These are phyloP conservation scores for Primulina huaijiensis DNA, from an alignment of 257 asterid genomes.

Conservation along the genomic window DNA sequence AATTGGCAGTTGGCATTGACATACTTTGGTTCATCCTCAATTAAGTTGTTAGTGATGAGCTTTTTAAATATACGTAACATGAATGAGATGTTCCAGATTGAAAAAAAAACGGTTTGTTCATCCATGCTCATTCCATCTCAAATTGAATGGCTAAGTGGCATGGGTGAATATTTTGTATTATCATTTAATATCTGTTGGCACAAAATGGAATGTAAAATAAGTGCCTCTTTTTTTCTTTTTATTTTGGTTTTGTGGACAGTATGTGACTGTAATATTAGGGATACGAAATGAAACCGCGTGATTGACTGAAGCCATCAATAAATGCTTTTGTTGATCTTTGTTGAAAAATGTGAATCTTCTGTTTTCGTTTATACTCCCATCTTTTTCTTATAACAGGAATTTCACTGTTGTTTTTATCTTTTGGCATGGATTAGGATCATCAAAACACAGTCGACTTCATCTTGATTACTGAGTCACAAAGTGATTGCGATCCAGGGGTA, in stretches of 20 bases:
- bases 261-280: background rate
- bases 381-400: background rate
- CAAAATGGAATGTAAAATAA: slow-evolving; percentile 12
- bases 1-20: slow-evolving; percentile 5
- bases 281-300: background rate
- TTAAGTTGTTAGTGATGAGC: background rate
- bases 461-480: slow-evolving; percentile 50
- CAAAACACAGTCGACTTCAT: slow-evolving; percentile 65
- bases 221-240: slow-evolving; percentile 7
- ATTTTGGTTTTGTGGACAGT: background rate
- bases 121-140: background rate
- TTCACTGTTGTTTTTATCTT: slow-evolving; percentile 7
- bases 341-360: background rate
- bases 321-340: slow-evolving; percentile 6
- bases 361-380: background rate
- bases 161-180: background rate
- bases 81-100: background rate
- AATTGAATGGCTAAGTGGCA: slow-evolving; percentile 15
- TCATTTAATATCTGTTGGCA: slow-evolving; percentile 7
- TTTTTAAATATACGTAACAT: background rate
- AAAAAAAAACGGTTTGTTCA: background rate
- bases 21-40: background rate
- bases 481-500: slow-evolving; percentile 34
- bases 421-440: slow-evolving; percentile 41
- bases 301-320: background rate